Evolutionary conservation across 257 asterid genomes (phyloP).

Genomic region (Capsicum pubescens): DNA sequence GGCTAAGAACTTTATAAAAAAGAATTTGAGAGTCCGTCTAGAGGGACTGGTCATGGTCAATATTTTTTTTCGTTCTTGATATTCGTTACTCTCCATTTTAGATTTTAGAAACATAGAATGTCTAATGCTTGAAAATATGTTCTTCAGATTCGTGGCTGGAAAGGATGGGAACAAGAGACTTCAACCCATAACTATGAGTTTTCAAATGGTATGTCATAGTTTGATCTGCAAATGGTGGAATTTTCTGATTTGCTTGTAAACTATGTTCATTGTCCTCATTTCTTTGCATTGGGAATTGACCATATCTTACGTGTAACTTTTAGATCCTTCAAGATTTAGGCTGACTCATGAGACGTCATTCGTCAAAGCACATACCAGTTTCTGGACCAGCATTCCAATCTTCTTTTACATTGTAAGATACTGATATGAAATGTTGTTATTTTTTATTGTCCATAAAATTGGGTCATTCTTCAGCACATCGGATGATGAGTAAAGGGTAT

Average conservation of each 20-base stretch:
- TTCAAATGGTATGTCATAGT: conserved; percentile 62
- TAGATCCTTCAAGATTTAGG: conserved; percentile 96
- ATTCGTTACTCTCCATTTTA: neutral
- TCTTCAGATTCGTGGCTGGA: conserved; percentile 89
- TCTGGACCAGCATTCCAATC: conserved; percentile 85
- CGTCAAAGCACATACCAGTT: conserved; percentile 91
- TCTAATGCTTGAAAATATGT: conserved; percentile 27
- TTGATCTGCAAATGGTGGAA: neutral
- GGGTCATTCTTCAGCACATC: neutral
- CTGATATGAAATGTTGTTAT: neutral
- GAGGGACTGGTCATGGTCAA: neutral
- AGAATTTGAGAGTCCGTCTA: neutral
- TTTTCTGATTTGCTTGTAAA: neutral
- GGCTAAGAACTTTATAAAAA: neutral
- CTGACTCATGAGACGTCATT: conserved; percentile 93
- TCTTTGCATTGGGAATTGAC: conserved; percentile 13
- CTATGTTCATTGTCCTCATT: neutral
- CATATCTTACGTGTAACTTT: conserved; percentile 29
- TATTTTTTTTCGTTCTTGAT: conserved; percentile 2
- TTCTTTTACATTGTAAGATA: conserved; percentile 70
- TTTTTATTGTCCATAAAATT: conserved; percentile 12
- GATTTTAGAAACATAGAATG: neutral
- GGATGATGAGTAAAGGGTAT: neutral
- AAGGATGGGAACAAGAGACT: conserved; percentile 92
- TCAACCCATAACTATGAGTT: conserved; percentile 75